These are phyloP conservation scores for Rhodotorula toruloides DNA, from an alignment of 768 basidiomycete species.

Conservation along the genomic window DNA sequence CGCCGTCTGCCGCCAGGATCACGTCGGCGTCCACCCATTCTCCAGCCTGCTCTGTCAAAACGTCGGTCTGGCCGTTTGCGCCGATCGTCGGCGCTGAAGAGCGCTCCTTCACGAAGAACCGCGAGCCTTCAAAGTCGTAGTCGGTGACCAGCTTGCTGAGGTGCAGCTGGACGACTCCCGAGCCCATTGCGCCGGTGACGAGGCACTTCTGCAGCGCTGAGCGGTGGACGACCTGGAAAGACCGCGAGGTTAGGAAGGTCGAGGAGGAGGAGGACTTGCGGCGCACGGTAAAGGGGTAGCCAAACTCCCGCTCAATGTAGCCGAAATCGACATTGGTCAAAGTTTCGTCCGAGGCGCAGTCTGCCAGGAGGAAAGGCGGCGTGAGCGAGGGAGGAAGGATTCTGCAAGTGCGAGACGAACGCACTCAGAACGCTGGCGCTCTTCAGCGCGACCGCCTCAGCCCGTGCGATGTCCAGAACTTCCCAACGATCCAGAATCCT, in stretches of 20 bases:
- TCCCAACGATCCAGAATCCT: conserved; percentile 44
- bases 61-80: conserved; percentile 2
- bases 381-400: neutral
- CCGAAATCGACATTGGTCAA: conserved; percentile 44
- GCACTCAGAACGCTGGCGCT: conserved; percentile 44
- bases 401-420: neutral
- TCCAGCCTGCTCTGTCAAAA: neutral
- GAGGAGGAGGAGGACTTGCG: neutral
- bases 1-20: conserved; percentile 49
- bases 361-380: conserved; percentile 17
- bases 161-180: conserved; percentile 44
- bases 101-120: conserved; percentile 30
- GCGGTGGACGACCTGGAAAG: conserved; percentile 46
- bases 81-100: neutral
- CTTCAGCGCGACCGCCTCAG: conserved; percentile 44
- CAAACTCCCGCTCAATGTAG: conserved; percentile 45
- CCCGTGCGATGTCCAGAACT: conserved; percentile 43
- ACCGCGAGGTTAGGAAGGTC: neutral
- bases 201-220: conserved; percentile 45
- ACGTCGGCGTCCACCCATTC: conserved; percentile 47
- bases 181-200: conserved; percentile 43
- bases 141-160: conserved; percentile 43
- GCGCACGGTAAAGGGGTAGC: conserved; percentile 43
- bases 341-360: conserved; percentile 43
- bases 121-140: conserved; percentile 43